Percentiles rank a stretch among this genome's conserved stretches.
phyloP scores from a whole-genome alignment of 163 green algal species.

The Trebouxia gelatinosa region DNA sequence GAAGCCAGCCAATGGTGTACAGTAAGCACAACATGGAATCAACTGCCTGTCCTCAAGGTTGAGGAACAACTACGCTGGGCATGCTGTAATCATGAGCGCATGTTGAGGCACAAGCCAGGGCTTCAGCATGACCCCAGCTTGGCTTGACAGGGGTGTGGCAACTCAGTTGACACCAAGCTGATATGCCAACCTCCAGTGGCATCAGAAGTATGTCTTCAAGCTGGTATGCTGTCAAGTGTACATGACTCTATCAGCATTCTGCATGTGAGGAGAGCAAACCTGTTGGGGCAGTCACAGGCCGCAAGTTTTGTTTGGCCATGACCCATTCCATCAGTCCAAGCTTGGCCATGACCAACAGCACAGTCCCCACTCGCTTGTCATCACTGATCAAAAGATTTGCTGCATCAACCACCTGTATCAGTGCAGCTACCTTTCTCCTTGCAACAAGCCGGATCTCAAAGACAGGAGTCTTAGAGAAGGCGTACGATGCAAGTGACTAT shows the following conservation, averaged over 20 bases:
- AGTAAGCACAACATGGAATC: no score
- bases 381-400: slow-evolving; percentile 44
- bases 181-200: no score
- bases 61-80: no score
- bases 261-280: not conserved
- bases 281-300: not conserved
- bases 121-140: not conserved
- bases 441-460: not conserved
- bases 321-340: slow-evolving; percentile 30
- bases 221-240: no score
- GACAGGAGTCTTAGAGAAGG: not conserved
- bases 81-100: no score
- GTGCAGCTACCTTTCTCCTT: not conserved
- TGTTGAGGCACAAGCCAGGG: no score
- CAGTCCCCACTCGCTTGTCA: slow-evolving; percentile 31
- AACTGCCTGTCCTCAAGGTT: no score
- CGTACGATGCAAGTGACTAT: not conserved
- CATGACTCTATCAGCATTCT: not conserved
- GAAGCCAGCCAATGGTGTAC: no score
- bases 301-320: slow-evolving; percentile 26
- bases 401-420: slow-evolving; percentile 39
- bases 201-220: no score
- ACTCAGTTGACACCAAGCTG: not conserved
- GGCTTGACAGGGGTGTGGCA: not conserved
- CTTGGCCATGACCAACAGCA: slow-evolving; percentile 34